phyloP scores from a whole-genome alignment of 1,284 basidiomycete genomes.

The Puccinia novopanici region DNA sequence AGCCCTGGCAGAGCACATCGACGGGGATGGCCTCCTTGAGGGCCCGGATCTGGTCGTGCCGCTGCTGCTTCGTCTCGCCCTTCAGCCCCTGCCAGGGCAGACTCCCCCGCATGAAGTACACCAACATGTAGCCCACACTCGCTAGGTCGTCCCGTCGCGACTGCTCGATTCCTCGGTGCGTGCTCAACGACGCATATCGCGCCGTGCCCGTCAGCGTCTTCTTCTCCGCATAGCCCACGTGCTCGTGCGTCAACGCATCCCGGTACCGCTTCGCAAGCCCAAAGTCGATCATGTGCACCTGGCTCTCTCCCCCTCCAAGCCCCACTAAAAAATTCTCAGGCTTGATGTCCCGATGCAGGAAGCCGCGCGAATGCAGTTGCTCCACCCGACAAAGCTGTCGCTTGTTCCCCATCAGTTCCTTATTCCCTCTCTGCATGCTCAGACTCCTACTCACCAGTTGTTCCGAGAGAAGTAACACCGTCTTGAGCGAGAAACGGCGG shows the following conservation, averaged over 20 bases:
- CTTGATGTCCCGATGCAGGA: conserved; percentile 99
- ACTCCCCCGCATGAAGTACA: conserved; percentile 27
- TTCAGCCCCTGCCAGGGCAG: conserved; percentile 31
- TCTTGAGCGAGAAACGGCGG: conserved; percentile 96
- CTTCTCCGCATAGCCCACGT: conserved; percentile 99
- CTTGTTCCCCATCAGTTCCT: conserved; percentile 2
- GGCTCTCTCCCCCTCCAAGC: conserved; percentile 86
- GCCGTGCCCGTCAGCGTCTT: conserved; percentile 99
- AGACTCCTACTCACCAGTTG: conserved; percentile 71
- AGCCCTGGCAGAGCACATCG: conserved; percentile 18
- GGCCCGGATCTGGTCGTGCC: neutral
- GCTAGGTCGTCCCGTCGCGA: conserved; percentile 93
- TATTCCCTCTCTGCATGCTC: too few species aligned
- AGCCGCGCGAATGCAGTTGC: conserved; percentile 99
- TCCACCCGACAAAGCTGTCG: conserved; percentile 88
- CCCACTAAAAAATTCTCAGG: conserved; percentile 95
- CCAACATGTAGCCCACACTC: conserved; percentile 81
- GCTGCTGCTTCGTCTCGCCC: neutral
- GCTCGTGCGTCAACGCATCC: conserved; percentile 97
- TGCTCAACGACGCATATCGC: conserved; percentile 99
- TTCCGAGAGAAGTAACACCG: conserved; percentile 92
- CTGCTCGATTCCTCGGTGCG: conserved; percentile 95
- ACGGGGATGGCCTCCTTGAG: neutral
- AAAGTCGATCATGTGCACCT: conserved; percentile 97
- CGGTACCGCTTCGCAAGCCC: conserved; percentile 99